Base-by-base conservation (phyloP, 306 rosid species). In the Ormosia semicastrata region DNA sequence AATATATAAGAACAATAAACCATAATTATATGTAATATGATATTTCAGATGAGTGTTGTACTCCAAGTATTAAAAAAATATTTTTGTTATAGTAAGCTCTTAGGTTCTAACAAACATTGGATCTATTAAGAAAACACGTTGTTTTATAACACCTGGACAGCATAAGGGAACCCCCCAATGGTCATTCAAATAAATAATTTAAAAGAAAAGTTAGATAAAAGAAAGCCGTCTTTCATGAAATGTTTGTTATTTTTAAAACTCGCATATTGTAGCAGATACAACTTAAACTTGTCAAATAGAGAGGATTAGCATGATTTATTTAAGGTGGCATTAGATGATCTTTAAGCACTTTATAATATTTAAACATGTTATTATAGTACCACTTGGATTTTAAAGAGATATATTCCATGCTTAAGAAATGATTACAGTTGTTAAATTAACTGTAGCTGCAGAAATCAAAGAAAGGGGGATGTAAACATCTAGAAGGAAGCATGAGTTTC, bases 161-260 rank as follows among this genome's bases (percentile, higher is more conserved):
- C 84, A 79, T 65, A 84, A 78, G 80, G 80, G 68, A 11, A 81
- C 85, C 24, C 24, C 24, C 82, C 68, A 65, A 84, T 80, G 58
- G 85, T 85, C 85, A 84, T 85, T 69, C 75, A 29, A 54, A 86
- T 79, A 77, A 77, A 53, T 68, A 33, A 87, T 77, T 78, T 57
- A 77, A 77, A 85, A 85, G 86, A 86, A 89, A 89, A 91, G 90
- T 91, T 87, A 87, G 91, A 85, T 80, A 82, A 81, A 81, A 71
- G 87, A 78, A 76, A 90, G 87, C 90, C 85, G 73, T 88, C 89
- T 89, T 86, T 91, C 89, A 88, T 91, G 89, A 89, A 89, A 81
- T 88, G 86, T 79, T 84, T 73, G 43, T 75, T 60, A 14, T 39
- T 54, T 71, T 67, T 62, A 44, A 44, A 63, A 60, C 47, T 60